Evolutionary conservation across 148 eudicot species (phyloP).

Genomic region (Vaccinium corymbosum): DNA sequence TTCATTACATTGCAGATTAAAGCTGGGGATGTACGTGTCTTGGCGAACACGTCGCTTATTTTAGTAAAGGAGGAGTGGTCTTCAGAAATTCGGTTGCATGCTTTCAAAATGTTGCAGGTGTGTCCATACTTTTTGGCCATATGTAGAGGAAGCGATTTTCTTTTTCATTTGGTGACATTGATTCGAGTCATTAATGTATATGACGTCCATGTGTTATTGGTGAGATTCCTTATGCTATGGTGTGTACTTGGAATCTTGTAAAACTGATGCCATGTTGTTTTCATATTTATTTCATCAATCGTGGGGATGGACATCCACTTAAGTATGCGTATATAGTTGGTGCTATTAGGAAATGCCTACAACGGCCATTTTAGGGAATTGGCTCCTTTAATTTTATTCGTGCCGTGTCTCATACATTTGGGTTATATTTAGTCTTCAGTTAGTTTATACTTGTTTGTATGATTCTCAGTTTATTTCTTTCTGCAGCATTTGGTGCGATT

Average conservation of each 20-base stretch:
- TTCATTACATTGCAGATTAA: constrained; percentile 57
- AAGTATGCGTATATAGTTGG: not conserved
- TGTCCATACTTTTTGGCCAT: constrained; percentile 2
- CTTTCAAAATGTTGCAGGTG: constrained; percentile 96
- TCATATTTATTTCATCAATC: not conserved
- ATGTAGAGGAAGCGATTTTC: not conserved
- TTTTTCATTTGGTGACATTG: not conserved
- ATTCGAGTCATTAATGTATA: not conserved
- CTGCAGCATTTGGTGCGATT: constrained; percentile 87
- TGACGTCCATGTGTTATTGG: not conserved
- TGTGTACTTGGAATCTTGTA: not conserved
- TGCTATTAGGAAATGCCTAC: not conserved
- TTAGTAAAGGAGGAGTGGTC: constrained; percentile 92
- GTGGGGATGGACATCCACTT: not conserved
- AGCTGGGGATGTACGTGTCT: constrained; percentile 75
- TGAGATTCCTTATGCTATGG: not conserved
- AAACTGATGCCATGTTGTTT: not conserved
- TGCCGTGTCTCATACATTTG: not conserved
- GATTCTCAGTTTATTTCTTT: constrained; percentile 7
- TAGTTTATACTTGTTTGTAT: not conserved
- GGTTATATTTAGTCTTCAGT: not conserved
- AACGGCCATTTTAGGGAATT: not conserved
- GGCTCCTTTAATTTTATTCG: not conserved
- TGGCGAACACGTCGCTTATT: constrained; percentile 74
- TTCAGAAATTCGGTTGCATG: constrained; percentile 85